phyloP scores from a whole-genome alignment of 2,329 filamentous ascomycete species.

The Teratosphaeria pseudoeucalypti region DNA sequence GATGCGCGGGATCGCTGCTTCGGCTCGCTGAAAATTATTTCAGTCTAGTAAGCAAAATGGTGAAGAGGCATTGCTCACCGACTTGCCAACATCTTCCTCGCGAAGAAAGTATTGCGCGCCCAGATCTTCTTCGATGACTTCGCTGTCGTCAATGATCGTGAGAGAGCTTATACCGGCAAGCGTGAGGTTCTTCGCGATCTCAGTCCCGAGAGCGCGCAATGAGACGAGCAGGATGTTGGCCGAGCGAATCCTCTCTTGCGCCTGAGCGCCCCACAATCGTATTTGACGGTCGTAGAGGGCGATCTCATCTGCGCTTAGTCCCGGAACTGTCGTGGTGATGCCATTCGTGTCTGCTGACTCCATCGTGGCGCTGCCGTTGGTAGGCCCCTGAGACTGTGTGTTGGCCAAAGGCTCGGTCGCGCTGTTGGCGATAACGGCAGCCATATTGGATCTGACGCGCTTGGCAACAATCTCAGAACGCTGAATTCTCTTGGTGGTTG shows the following conservation, averaged over 20 bases:
- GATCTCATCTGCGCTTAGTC: slow-evolving; percentile 64
- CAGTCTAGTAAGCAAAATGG: slow-evolving; percentile 6
- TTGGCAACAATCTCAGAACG: not conserved
- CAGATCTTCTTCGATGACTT: slow-evolving; percentile 67
- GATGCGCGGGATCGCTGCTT: slow-evolving; percentile 67
- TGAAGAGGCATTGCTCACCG: slow-evolving; percentile 35
- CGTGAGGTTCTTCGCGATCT: slow-evolving; percentile 95
- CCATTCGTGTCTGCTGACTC: not conserved
- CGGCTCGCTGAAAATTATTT: slow-evolving; percentile 50
- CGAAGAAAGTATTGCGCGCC: slow-evolving; percentile 61
- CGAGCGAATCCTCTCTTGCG: slow-evolving; percentile 76
- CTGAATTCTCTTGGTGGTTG: not conserved
- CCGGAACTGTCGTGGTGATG: slow-evolving; percentile 15
- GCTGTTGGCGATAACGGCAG: not conserved
- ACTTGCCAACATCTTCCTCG: slow-evolving; percentile 62
- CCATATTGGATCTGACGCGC: not conserved
- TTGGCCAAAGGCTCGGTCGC: not conserved
- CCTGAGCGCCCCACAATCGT: slow-evolving; percentile 90
- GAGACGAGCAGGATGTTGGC: slow-evolving; percentile 85
- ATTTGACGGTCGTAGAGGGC: slow-evolving; percentile 96
- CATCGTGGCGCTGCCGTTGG: slow-evolving; percentile 10
- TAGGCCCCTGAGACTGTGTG: slow-evolving; percentile 1
- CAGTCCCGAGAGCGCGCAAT: slow-evolving; percentile 78
- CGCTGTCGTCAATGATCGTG: slow-evolving; percentile 66
- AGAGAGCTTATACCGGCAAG: slow-evolving; percentile 85